These are phyloP conservation scores for Boletellus emodensis DNA, from an alignment of 768 basidiomycete species.

Conservation along the genomic window DNA sequence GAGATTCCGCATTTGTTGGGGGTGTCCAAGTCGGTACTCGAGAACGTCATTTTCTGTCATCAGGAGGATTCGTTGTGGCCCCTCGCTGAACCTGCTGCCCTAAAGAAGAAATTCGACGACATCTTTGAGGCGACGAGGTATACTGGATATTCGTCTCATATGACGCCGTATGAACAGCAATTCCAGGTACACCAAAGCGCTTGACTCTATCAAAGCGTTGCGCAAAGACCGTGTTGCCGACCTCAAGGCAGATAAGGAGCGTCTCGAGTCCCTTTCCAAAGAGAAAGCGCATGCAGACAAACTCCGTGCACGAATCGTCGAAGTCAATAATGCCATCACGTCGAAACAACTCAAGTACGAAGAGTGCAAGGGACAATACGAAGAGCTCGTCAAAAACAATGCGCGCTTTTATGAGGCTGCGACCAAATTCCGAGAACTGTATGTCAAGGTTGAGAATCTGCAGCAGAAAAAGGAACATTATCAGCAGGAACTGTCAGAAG, in stretches of 20 bases:
- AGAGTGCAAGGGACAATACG: slow-evolving; percentile 60
- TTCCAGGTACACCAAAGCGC: slow-evolving; percentile 89
- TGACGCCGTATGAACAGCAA: not conserved
- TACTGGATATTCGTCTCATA: slow-evolving; percentile 7
- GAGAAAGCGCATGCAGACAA: slow-evolving; percentile 89
- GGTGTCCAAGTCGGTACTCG: slow-evolving; percentile 96
- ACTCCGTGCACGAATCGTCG: slow-evolving; percentile 61
- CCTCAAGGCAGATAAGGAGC: slow-evolving; percentile 89
- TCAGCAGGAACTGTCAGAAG: slow-evolving; percentile 57
- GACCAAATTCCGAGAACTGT: slow-evolving; percentile 82
- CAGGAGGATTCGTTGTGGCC: slow-evolving; percentile 99
- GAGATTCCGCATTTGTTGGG: slow-evolving; percentile 93
- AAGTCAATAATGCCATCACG: slow-evolving; percentile 57
- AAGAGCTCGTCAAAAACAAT: slow-evolving; percentile 64
- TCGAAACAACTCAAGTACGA: slow-evolving; percentile 74
- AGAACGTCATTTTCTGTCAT: slow-evolving; percentile 99
- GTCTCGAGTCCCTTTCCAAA: slow-evolving; percentile 66
- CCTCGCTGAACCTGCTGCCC: slow-evolving; percentile 77
- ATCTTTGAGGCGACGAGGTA: slow-evolving; percentile 98
- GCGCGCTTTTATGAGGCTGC: slow-evolving; percentile 78
- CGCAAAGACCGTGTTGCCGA: slow-evolving; percentile 90
- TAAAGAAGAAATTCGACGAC: slow-evolving; percentile 99
- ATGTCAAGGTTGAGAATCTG: slow-evolving; percentile 62
- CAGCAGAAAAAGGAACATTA: slow-evolving; percentile 59
- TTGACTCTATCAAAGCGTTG: slow-evolving; percentile 85